phyloP scores from a whole-genome alignment of 1,284 basidiomycete species.

The Irpex rosettiformis region DNA sequence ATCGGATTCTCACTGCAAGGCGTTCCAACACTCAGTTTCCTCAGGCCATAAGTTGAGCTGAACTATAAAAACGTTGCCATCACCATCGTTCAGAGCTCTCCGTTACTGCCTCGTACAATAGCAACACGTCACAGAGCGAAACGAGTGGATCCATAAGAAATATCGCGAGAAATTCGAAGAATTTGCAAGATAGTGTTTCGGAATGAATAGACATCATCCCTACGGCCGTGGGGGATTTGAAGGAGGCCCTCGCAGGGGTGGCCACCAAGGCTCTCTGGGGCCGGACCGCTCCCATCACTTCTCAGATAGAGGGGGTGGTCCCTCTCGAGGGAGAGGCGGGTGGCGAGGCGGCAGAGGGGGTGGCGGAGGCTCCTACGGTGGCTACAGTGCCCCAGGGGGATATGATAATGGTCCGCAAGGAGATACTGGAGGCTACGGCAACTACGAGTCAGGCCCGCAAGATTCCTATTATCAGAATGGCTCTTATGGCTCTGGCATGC shows the following conservation, averaged over 20 bases:
- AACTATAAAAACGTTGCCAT: constrained; percentile 6
- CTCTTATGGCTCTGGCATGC: constrained; percentile 41
- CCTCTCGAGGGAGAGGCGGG: constrained; percentile 59
- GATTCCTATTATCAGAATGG: constrained; percentile 64
- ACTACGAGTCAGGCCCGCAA: constrained; percentile 59
- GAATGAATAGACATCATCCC: constrained; percentile 85
- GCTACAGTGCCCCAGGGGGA: constrained; percentile 42
- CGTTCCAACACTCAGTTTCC: constrained; percentile 15
- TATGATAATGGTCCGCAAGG: constrained; percentile 66
- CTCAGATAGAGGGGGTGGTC: constrained; percentile 46
- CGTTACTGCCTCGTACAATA: constrained; percentile 1
- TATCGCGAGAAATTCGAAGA: neutral
- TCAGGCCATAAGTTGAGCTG: constrained; percentile 19
- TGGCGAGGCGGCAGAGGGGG: constrained; percentile 40
- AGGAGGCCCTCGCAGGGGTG: constrained; percentile 52
- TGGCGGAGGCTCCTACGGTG: constrained; percentile 38
- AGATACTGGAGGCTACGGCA: constrained; percentile 60
- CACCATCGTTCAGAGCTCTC: constrained; percentile 4
- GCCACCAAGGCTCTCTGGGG: constrained; percentile 57
- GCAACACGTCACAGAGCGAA: constrained; percentile 11
- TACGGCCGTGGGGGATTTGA: constrained; percentile 69
- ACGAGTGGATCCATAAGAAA: constrained; percentile 4
- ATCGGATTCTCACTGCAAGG: constrained; percentile 9
- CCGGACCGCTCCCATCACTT: constrained; percentile 71
- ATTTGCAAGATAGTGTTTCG: constrained; percentile 15